Percentiles rank a stretch among this genome's conserved stretches.
phyloP scores from a whole-genome alignment of 257 asterid genomes.

The Nicotiana tabacum region DNA sequence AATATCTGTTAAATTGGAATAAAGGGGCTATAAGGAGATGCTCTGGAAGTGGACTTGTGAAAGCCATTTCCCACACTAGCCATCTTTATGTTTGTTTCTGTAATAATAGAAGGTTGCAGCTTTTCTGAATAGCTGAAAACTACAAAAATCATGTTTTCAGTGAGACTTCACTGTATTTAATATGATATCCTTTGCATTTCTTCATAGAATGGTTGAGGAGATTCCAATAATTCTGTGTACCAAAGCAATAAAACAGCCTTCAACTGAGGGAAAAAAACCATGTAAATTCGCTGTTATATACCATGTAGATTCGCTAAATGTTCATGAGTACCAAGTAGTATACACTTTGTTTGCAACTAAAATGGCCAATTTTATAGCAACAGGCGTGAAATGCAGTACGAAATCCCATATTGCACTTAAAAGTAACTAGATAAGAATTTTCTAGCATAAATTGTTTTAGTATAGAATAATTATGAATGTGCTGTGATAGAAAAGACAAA shows the following conservation, averaged over 20 bases:
- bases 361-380: neutral
- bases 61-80: neutral
- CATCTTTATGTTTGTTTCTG: neutral
- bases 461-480: too few relatives aligned
- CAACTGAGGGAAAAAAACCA: too few relatives aligned
- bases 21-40: neutral
- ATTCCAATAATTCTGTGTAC: neutral
- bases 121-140: slow-evolving; percentile 6
- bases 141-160: neutral
- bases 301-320: too few relatives aligned
- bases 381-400: neutral
- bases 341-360: neutral
- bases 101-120: neutral
- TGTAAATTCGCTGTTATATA: too few relatives aligned
- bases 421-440: too few relatives aligned
- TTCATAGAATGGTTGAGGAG: neutral
- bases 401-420: neutral
- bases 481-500: too few relatives aligned
- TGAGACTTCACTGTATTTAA: neutral
- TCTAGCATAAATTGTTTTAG: too few relatives aligned
- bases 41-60: neutral
- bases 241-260: neutral
- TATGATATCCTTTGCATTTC: neutral
- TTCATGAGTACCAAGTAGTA: neutral
- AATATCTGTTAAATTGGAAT: slow-evolving; percentile 17